Base-by-base conservation (phyloP, 306 rosid species). In the Cicer chorassanicum region DNA sequence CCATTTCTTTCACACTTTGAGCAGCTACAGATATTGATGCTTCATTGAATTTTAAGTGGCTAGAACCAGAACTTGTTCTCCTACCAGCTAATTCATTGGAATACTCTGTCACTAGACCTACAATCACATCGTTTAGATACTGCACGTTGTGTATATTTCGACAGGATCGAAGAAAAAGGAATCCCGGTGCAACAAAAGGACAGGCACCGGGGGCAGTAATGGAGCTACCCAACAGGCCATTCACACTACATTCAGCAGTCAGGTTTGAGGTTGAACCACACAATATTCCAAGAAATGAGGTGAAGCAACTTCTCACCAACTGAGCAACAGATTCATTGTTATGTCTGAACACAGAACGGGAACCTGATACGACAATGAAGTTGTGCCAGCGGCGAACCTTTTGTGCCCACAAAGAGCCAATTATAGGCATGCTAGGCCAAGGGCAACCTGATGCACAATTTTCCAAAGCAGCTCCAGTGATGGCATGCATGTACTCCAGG, bases 371-470 rank as follows among this genome's bases (percentile, higher is more conserved):
- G 13, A 91, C 92, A 41, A 91, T 86, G 86, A 89, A 91, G 81
- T 89, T 72, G 83, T 87, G 92, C 97, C 95, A 91, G 40, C 92
- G 97, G 42, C 89, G 88, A 44, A 86, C 91, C 83, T 91, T 91
- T 78, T 91, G 97, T 60, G 92, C 92, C 95, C 95, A 91, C 48
- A 91, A 74, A 78, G 91, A 86, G 57, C 88, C 89, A 49, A 89
- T 82, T 34, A 83, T 72, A 24, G 87, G 91, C 92, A 91, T 91
- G 82, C 84, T 81, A 66, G 90, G 95, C 95, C 92, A 89, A 68
- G 88, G 91, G 77, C 92, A 81, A 85, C 89, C 82, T 6, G 92
- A 82, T 61, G 91, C 92, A 82, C 91, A 86, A 79, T 74, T 80
- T 78, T 88, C 92, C 81, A 91, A 77, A 63, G 97, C 90, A 70